Base-by-base conservation (phyloP, 352 stramenopile species). In the Aphanomyces euteiches region DNA sequence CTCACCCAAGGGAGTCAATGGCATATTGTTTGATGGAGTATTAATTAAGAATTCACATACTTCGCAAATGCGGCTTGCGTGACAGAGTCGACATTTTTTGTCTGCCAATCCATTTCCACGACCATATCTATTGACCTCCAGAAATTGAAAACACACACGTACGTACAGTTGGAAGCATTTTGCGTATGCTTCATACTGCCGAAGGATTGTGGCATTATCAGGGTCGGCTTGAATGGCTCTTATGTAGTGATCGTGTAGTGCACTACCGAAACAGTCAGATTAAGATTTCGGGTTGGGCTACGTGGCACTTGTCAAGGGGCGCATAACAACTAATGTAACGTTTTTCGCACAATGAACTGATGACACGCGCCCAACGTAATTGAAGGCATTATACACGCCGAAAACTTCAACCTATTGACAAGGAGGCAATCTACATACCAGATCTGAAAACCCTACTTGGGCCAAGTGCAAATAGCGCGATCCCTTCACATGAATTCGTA, bases 391-490 rank as follows among this genome's bases (percentile, higher is more conserved):
- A 76, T 90, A 92, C 5, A 93, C 90, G 12, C 92, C 94, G 72
- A 96, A 97, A 8, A 98, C 90, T 73, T 98, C 84, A 17, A 98
- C 74, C 72, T 91, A 73, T 7, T 15, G 56, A 7, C 3, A 8
- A n/a, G 10, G 6, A n/a, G 37, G 45, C 13, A 53, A 2, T n/a
- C 13, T n/a, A 53, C 45, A 53, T 12, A 19, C 28, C 37, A 34
- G n/a, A 58, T 34, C 37, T 58, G 50, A n/a, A 12, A 3, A 1
- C n/a, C 28, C 4, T 53, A 67, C 59, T 37, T 93, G 75, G 34
- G 90, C 90, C 60, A 98, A 78, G 74, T 97, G 90, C 60, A 98
- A 74, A 65, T 96, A 97, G 67, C 92, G 90, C 57, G 80, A 92
- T 47, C 73, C 79, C 73, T 97, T 86, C 4, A 98, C 72, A 71